Evolutionary conservation across 2,329 filamentous ascomycete species (phyloP), one percentile per base, ranked within the genome.

Genomic region (Simplicillium aogashimaense): DNA sequence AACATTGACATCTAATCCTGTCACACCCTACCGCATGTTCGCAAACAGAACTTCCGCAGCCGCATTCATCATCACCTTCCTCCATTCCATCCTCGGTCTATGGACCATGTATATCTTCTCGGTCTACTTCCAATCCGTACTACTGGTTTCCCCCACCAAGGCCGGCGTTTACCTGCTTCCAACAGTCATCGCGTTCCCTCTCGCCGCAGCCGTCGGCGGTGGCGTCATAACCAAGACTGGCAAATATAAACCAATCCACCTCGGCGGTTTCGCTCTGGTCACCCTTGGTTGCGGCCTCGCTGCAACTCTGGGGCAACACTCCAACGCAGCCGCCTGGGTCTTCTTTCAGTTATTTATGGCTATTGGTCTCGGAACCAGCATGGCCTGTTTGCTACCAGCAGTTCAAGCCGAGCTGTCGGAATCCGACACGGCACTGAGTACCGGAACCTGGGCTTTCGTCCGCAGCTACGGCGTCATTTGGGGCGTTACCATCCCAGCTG

Each of bases 391-490:
- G 1, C 58, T 68, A 1, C 63, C 69, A 0, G 64, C 67, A 0
- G 60, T 66, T 12, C 65, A 67, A 43, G 66, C 61, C 0, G 39
- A 49, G 0, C 36, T 63, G 0, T 34, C 45, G 1, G 61, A 67
- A 31, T 40, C 41, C 1, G 63, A 70, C 37, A 50, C 55, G 9
- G 58, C 60, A 1, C 48, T 53, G 0, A 59, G 61, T 0, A 60
- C 60, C 1, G 56, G 55, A 0, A 62, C 61, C 15, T 68, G 59
- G 53, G 49, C 51, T 0, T 74, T 72, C 40, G 55, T 67, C 30
- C 60, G 69, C 5, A 59, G 53, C 3, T 59, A 73, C 7, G 70
- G 69, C 0, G 46, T 54, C 7, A 59, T 67, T 3, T 63, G 70
- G 48, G 67, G 69, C 4, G 60, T 72, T 1, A 58, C 66, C 0